Base-by-base conservation (phyloP, 2,329 filamentous ascomycete genomes). In the Xylaria multiplex region DNA sequence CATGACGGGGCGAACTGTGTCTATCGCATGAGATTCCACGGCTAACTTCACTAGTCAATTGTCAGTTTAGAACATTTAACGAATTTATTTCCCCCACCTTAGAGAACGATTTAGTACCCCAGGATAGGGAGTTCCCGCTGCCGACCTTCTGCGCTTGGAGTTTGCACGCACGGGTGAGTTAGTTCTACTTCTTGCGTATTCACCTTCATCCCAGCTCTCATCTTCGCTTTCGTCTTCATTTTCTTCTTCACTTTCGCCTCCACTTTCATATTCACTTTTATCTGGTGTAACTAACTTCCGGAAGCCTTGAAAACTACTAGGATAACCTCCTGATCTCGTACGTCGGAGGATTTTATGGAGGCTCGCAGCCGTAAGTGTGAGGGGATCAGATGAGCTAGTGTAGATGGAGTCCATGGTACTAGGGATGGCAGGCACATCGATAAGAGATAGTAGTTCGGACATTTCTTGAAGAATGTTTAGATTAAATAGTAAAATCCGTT, bases 61-160 rank as follows among this genome's bases (percentile, higher is more conserved):
- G 37, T 67, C 35, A 68, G 37, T 22, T 32, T 5, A 37, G 6
- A 46, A 57, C 3, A 30, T 8, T 1, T 52, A 6, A 37, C 8
- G 0, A 24, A 13, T 40, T 2, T 9, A 13, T 32, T 9, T 1
- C 16, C 50, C 46, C 11, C 57, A 70, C 66, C 60, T 68, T 43
- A 22, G 40, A 52, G 24, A 42, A 6, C 11, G 37, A 1, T 11
- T 30, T 37, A 42, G 19, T 19, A 9, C 30, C 11, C 9, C 13
- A 19, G 11, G 4, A 22, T 35, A 4, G 43, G 24, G 5, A 30
- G 4, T 40, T 4, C 57, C n/a, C 16, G 53, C 56, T 7, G 37
- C 56, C 27, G 68, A 69, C 45, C 69, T 65, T 62, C 62, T 69
- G 6, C 69, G 59, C 54, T 60, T 64, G 32, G 69, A 69, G 43